Conservation (phyloP, 495 filamentous ascomycete species). For the Hyaloscypha hepaticicola region DNA sequence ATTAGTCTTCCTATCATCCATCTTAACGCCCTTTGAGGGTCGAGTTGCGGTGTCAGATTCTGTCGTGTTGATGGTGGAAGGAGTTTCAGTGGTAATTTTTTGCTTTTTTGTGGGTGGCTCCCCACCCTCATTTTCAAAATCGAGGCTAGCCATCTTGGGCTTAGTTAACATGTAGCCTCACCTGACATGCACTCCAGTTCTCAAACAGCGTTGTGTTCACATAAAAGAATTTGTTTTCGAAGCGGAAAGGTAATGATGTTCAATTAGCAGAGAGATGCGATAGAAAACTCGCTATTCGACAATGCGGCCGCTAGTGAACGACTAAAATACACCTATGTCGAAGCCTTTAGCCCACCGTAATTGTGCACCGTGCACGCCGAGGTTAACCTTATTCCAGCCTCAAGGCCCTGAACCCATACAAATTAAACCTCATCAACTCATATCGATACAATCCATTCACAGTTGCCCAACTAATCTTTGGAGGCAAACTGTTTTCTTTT, state of each 20-base stretch:
- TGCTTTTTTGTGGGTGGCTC: constrained; percentile 22
- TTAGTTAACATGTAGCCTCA: background rate
- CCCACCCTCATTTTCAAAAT: background rate
- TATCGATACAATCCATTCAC: background rate
- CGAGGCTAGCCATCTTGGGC: background rate
- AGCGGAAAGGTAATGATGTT: background rate
- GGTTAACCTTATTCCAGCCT: background rate
- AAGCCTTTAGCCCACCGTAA: background rate
- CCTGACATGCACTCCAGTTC: background rate
- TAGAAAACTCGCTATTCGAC: background rate
- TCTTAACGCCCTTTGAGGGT: background rate
- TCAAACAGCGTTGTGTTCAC: background rate
- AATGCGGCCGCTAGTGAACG: background rate
- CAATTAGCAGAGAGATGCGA: background rate
- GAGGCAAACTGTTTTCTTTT: background rate
- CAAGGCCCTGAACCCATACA: background rate
- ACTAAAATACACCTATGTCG: background rate
- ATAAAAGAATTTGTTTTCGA: background rate
- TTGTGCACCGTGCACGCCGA: background rate
- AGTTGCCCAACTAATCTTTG: background rate
- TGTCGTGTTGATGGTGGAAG: constrained; percentile 9
- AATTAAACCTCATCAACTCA: background rate
- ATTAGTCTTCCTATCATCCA: constrained; percentile 5
- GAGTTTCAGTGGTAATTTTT: constrained; percentile 10
- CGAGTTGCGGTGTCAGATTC: background rate